Evolutionary conservation across 768 basidiomycete species (phyloP).

Genomic region (Phallus indusiatus): DNA sequence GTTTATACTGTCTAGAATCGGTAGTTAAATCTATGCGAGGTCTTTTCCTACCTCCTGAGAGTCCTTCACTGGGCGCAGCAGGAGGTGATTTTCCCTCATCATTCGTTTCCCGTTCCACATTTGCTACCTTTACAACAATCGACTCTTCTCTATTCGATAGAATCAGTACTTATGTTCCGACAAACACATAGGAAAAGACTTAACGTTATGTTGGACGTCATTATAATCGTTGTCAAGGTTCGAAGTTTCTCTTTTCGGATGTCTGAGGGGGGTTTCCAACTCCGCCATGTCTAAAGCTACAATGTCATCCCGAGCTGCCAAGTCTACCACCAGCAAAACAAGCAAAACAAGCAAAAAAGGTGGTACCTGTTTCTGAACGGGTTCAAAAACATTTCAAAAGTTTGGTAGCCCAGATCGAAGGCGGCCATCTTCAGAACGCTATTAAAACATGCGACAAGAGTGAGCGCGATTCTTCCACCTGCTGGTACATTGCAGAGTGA

Average conservation of each 20-base stretch:
- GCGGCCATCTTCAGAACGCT: slow-evolving; percentile 77
- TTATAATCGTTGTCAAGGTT: not conserved
- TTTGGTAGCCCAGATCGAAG: slow-evolving; percentile 81
- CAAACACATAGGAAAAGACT: not conserved
- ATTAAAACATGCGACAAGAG: slow-evolving; percentile 91
- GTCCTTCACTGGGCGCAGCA: slow-evolving; percentile 24
- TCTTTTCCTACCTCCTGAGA: slow-evolving; percentile 44
- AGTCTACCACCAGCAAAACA: slow-evolving; percentile 1
- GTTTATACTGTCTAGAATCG: slow-evolving; percentile 55
- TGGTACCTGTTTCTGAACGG: slow-evolving; percentile 24
- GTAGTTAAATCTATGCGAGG: slow-evolving; percentile 62
- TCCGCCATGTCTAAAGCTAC: not conserved
- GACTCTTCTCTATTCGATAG: not conserved
- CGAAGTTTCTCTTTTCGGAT: not conserved
- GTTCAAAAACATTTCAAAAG: slow-evolving; percentile 63
- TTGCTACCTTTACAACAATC: not conserved
- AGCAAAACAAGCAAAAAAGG: slow-evolving; percentile 22
- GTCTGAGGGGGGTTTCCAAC: slow-evolving; percentile 3
- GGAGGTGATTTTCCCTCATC: slow-evolving; percentile 27
- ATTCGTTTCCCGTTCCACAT: not conserved
- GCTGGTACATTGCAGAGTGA: slow-evolving; percentile 6
- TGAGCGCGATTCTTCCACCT: slow-evolving; percentile 25
- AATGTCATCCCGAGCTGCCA: not conserved
- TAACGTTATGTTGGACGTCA: slow-evolving; percentile 5
- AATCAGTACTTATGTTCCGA: not conserved